Base-by-base conservation (phyloP, 78 protist species). In the Anaeramoeba flamelloides region DNA sequence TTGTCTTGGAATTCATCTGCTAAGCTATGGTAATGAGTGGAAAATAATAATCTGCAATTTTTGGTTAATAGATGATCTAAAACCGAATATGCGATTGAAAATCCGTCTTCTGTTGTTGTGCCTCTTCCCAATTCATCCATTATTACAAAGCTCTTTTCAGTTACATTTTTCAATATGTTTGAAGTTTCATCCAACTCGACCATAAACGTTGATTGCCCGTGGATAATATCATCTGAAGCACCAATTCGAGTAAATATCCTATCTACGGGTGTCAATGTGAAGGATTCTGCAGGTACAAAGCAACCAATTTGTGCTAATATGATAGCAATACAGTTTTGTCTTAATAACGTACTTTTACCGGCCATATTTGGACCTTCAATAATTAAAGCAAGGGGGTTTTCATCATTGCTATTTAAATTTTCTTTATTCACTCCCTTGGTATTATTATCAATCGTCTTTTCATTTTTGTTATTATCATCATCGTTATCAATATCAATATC, bases 281-380 rank as follows among this genome's bases (percentile, higher is more conserved):
- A 87, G 38, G 17, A 0, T 34, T 37, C 38, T 0, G 98, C 98
- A 1, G 97, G 94, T 26, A 97, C 97, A 31, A 12, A 81, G 80
- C 96, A 89, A 38, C 98, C 99, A 41, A 97, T 32, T 84, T 97
- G 99, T 26, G 99, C 98, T 87, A 96, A 41, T 36, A 96, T 41
- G 1, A 89, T 88, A n/a, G 87, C 82, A 2, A 94, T 38, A 77
- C 95, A 87, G 17, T 39, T 40, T 41, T 87, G 91, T 4, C 98
- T 85, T 36, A 95, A 88, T 12, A 95, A 39, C 31, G 97, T 94
- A 37, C 90, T 81, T 80, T 97, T 97, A 53, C 69, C 69, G 8
- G 69, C 69, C 69, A 53, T 53, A 53, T 53, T 53, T 53, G 69
- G 69, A 53, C 69, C 69, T 26, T 8, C 17, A 17, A 53, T 53